phyloP scores from a whole-genome alignment of 1,139 yeast species.

The Magnusiomyces fungicola region DNA sequence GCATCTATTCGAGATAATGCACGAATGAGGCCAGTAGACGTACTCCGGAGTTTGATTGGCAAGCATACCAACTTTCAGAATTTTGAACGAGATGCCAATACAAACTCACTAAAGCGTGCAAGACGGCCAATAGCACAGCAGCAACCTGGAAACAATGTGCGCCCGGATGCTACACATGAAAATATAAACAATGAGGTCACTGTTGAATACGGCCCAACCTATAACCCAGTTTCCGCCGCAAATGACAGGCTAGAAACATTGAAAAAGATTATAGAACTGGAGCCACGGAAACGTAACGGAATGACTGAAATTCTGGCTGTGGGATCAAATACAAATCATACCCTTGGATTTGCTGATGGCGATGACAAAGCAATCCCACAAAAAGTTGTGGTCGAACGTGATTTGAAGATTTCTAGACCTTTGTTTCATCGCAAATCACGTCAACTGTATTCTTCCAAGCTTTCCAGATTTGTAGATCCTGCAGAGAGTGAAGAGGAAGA shows the following conservation, averaged over 20 bases:
- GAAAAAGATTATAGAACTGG: slow-evolving; percentile 13
- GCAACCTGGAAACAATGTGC: background rate
- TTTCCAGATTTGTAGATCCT: background rate
- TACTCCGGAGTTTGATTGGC: slow-evolving; percentile 29
- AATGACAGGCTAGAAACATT: background rate
- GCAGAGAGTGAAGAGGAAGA: background rate
- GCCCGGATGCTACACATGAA: background rate
- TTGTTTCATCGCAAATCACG: background rate
- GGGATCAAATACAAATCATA: slow-evolving; percentile 62
- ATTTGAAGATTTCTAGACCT: slow-evolving; percentile 2
- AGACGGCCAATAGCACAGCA: background rate
- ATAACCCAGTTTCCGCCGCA: background rate
- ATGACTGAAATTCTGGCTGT: slow-evolving; percentile 48
- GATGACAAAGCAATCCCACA: slow-evolving; percentile 44
- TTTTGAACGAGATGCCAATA: background rate
- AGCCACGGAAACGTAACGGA: slow-evolving; percentile 16
- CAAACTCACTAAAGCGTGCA: background rate
- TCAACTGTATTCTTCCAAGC: slow-evolving; percentile 2
- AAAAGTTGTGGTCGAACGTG: slow-evolving; percentile 25
- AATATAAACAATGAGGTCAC: background rate
- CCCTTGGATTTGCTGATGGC: slow-evolving; percentile 62
- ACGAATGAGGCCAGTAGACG: slow-evolving; percentile 44
- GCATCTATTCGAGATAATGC: slow-evolving; percentile 59
- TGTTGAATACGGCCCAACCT: background rate
- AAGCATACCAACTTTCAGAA: background rate